These are phyloP conservation scores for Acephala macrosclerotiorum DNA, from an alignment of 2,329 filamentous ascomycete genomes.

Conservation along the genomic window DNA sequence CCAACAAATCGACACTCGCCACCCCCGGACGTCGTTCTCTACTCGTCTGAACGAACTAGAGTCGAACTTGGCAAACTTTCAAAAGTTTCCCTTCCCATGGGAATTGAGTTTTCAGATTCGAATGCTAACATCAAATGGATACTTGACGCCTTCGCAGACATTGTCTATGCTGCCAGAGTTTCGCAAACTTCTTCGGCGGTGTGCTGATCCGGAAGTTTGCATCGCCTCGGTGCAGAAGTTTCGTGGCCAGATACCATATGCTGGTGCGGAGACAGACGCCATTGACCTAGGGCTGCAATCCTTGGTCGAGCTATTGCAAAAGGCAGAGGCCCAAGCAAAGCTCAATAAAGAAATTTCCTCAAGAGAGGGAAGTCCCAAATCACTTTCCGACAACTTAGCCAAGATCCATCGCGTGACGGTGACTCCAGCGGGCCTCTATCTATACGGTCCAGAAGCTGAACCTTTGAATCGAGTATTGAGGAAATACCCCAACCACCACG, in stretches of 20 bases:
- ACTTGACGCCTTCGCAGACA: slow-evolving; percentile 8
- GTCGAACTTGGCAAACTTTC: neutral
- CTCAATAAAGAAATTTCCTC: neutral
- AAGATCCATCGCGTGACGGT: slow-evolving; percentile 47
- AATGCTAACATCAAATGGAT: slow-evolving; percentile 7
- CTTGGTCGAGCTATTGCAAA: neutral
- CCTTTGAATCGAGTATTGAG: slow-evolving; percentile 75
- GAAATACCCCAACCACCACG: slow-evolving; percentile 64
- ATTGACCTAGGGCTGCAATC: slow-evolving; percentile 11
- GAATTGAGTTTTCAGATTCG: slow-evolving; percentile 19
- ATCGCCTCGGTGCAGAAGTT: slow-evolving; percentile 14
- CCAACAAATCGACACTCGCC: slow-evolving; percentile 3
- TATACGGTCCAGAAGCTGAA: slow-evolving; percentile 70
- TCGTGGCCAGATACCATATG: slow-evolving; percentile 11
- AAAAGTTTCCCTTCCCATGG: slow-evolving; percentile 12
- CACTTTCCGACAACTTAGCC: neutral
- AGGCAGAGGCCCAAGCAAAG: neutral
- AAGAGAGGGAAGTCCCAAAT: neutral
- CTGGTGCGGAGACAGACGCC: slow-evolving; percentile 8
- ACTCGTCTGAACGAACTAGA: neutral
- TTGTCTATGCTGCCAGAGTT: slow-evolving; percentile 13
- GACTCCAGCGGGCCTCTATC: slow-evolving; percentile 64
- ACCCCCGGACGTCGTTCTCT: slow-evolving; percentile 1
- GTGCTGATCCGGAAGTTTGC: neutral
- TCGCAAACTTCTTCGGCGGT: neutral